Base-by-base conservation (phyloP, 306 rosid species). In the Cicer arietinum region DNA sequence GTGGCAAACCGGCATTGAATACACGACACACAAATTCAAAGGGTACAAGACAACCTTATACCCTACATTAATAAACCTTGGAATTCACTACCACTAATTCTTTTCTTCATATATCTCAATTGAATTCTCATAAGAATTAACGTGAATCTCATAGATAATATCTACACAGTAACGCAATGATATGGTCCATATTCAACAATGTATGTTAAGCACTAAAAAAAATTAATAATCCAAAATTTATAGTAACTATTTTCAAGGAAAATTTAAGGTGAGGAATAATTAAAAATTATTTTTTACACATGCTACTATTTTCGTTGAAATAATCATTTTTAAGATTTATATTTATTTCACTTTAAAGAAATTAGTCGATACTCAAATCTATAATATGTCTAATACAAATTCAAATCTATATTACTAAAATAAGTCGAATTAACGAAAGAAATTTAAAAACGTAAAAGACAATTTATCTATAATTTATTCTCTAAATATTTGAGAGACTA, bases 91-190 rank as follows among this genome's bases (percentile, higher is more conserved):
- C 85, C 87, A 84, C 87, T 61, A 45, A 46, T 76, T 76, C 8
- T 5, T 18, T 50, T 13, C 43, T 2, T 60, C 18, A 56, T n/a
- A 47, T 13, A 35, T 65, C 44, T 10, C 0, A 73, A 20, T 61
- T 10, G 1, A 73, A 20, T 61, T 11, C n/a, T 45, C 78, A 56
- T 79, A 65, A 64, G 77, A 83, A 60, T 75, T 70, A 70, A 75
- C 81, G 84, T 57, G 43, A 69, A n/a, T 81, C 81, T 80, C 81
- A 73, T 74, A 73, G 80, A 74, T 68, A 77, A 77, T 73, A 84
- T 84, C 85, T 68, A 44, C 65, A 44, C 40, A 39, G 74, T 68
- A 22, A 37, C 60, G 39, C 77, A 59, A 63, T 39, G 73, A 10
- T 39, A 47, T 64, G 54, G 64, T 54, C 67, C 79, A 71, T 14